Evolutionary conservation across 2,329 filamentous ascomycete genomes (phyloP).

Genomic region (Sporothrix mexicana): DNA sequence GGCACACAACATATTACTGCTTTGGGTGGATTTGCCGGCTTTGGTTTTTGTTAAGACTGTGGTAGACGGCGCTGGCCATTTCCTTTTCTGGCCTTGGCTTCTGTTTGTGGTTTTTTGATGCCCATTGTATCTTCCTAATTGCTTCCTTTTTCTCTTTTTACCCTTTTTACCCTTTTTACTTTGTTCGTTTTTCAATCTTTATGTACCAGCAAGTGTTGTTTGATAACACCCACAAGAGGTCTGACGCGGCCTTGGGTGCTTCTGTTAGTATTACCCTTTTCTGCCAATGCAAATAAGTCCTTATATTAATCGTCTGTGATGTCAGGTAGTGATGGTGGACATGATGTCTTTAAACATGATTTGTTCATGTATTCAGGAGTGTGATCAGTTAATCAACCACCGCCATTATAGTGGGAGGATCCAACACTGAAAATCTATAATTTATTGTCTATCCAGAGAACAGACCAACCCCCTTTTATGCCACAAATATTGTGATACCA

Average conservation of each 20-base stretch:
- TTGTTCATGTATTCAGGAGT: not conserved
- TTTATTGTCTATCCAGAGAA: not conserved
- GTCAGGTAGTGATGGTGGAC: no score
- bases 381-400: not conserved
- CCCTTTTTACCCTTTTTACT: not conserved
- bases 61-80: conserved; percentile 35
- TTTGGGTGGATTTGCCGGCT: conserved; percentile 25
- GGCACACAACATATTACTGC: conserved; percentile 28
- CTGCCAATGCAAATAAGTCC: conserved; percentile 32
- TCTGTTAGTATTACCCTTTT: conserved; percentile 51
- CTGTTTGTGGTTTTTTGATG: conserved; percentile 40
- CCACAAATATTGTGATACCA: no score
- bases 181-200: conserved; percentile 37
- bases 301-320: not conserved
- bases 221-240: conserved; percentile 40
- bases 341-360: not conserved
- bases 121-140: conserved; percentile 29
- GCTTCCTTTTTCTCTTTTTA: not conserved
- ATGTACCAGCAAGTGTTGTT: conserved; percentile 37
- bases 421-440: not conserved
- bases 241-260: conserved; percentile 47
- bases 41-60: conserved; percentile 29
- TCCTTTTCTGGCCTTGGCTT: conserved; percentile 33
- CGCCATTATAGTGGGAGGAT: not conserved
- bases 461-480: not conserved